Conservation (phyloP, 2,329 filamentous ascomycete genomes). For the Epichloe coenophiala region DNA sequence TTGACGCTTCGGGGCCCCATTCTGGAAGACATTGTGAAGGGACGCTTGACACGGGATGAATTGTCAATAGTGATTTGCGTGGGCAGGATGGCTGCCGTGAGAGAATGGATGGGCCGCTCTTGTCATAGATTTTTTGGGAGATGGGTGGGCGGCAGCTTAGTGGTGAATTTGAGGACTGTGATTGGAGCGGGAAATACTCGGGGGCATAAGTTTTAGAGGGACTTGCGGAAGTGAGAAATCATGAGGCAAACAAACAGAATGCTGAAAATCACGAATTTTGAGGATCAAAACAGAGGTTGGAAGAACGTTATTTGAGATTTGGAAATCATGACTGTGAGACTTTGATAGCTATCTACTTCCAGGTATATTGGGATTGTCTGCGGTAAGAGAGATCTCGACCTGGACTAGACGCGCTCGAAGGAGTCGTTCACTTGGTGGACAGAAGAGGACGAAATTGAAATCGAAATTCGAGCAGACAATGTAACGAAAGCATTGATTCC, state of each 20-base stretch:
- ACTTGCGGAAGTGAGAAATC: not conserved
- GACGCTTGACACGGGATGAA: not conserved
- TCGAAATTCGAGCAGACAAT: too few species aligned
- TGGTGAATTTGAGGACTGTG: conserved; percentile 16
- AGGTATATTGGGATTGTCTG: too few species aligned
- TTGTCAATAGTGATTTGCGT: not conserved
- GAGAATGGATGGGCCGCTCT: not conserved
- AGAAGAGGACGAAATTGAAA: too few species aligned
- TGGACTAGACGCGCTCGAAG: too few species aligned
- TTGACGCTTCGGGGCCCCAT: conserved; percentile 53
- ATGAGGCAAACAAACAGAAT: not conserved
- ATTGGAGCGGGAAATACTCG: conserved; percentile 25
- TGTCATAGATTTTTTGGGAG: conserved; percentile 23
- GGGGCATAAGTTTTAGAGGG: conserved; percentile 8
- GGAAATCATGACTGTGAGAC: too few species aligned
- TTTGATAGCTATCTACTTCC: too few species aligned
- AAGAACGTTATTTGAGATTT: too few species aligned
- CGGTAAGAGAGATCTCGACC: too few species aligned
- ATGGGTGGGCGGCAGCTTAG: conserved; percentile 6
- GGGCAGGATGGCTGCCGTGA: not conserved
- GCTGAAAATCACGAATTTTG: not conserved
- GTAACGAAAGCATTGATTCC: too few species aligned
- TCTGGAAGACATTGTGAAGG: conserved; percentile 24
- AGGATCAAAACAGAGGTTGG: too few species aligned
- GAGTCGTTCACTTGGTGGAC: too few species aligned